Base-by-base conservation (phyloP, 331 rosid species). In the Prunus yedoensis region DNA sequence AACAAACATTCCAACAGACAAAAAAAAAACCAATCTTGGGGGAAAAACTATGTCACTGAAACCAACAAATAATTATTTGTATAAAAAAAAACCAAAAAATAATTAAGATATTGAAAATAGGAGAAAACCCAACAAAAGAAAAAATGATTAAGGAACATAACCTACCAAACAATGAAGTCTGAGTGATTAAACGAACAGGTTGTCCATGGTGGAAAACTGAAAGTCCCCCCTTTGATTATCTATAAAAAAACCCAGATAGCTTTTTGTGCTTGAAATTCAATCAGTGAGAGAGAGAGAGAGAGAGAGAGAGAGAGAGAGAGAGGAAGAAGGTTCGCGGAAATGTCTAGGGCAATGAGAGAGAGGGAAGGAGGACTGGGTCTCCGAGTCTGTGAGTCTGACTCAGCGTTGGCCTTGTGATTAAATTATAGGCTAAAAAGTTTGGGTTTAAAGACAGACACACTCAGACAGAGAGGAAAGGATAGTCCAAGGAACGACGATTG, bases 271-370 rank as follows among this genome's bases (percentile, higher is more conserved):
- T 62, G 10, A 59, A 45, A 18, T 56, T 64, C 35, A 74, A n/a
- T n/a, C n/a, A n/a, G n/a, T n/a, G 59, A 53, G n/a, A n/a, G n/a
- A n/a, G n/a, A n/a, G n/a, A n/a, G n/a, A n/a, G n/a, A n/a, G 66
- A 58, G 52, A 77, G 65, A 27, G 17, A 46, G 58, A 74, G 74
- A 27, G 28, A 25, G 59, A 25, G 59, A 67, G 28, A 74, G 43
- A 73, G 35, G 21, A 64, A 25, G 86, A 75, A 70, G 45, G 60
- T 78, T 78, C 80, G 70, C 10, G 77, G 82, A 78, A 54, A 71
- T 70, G 65, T 3, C 6, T 4, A 16, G 60, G 15, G 28, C 46
- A 62, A 28, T 62, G 2, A 64, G 52, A 3, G 20, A 72, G 68
- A 56, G 67, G 61, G 60, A 38, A 21, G 70, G 17, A 27, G 4